Evolutionary conservation across 371 early-diverging fungal genomes (phyloP).

Genomic region (Dinochytrium kinnereticum): DNA sequence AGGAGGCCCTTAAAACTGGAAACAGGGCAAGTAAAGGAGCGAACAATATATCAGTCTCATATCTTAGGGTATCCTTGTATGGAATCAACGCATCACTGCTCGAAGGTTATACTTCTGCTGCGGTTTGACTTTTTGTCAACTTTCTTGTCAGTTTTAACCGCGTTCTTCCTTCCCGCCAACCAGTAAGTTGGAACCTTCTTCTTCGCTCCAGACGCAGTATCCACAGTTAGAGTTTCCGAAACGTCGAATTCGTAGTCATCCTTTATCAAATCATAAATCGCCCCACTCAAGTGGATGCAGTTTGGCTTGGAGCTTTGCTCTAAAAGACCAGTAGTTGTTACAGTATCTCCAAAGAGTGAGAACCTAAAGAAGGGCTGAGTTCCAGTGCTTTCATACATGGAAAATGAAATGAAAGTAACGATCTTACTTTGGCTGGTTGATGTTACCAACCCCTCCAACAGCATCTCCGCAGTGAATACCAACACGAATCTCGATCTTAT

Average conservation of each 20-base stretch:
- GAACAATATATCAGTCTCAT: too few species aligned
- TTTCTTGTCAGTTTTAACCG: not conserved
- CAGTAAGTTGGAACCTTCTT: constrained; percentile 5
- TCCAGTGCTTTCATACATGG: not conserved
- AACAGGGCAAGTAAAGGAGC: too few species aligned
- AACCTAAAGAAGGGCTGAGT: constrained; percentile 18
- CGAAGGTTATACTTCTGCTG: not conserved
- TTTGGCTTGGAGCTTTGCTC: constrained; percentile 47
- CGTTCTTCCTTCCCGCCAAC: constrained; percentile 11
- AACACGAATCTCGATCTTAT: constrained; percentile 43
- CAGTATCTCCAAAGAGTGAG: constrained; percentile 47
- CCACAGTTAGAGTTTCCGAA: constrained; percentile 25
- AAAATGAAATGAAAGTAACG: not conserved
- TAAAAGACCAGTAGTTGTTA: constrained; percentile 40
- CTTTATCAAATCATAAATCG: constrained; percentile 37
- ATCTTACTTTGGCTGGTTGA: constrained; percentile 44
- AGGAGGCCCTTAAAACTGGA: too few species aligned
- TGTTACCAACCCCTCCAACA: constrained; percentile 52
- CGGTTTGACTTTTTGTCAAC: not conserved
- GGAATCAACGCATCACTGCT: not conserved
- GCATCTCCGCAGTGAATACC: constrained; percentile 50
- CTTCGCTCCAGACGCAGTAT: not conserved
- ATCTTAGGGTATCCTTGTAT: not conserved
- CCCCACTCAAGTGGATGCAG: constrained; percentile 41
- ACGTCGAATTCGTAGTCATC: constrained; percentile 34